Percentiles rank a stretch among this genome's conserved stretches.
Evolutionary conservation across 495 filamentous ascomycete genomes (phyloP).

Genomic region (Aspergillus asperescens): DNA sequence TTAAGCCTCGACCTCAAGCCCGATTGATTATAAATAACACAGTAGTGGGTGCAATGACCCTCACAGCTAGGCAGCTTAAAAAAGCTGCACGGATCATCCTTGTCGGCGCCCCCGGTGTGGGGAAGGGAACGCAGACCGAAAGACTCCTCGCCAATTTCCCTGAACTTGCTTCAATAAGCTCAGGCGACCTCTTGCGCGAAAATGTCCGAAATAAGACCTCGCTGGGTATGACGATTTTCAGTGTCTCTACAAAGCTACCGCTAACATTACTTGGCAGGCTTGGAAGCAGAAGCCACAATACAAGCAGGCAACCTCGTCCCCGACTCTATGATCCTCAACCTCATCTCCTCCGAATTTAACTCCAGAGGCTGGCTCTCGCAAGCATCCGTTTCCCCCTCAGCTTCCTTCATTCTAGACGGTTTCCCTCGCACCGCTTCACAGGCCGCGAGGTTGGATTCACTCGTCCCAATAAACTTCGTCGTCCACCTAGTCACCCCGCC

Average conservation of each 20-base stretch:
- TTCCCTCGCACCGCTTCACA: slow-evolving; percentile 87
- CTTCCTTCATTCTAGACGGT: slow-evolving; percentile 92
- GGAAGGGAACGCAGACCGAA: slow-evolving; percentile 94
- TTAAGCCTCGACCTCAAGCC: neutral
- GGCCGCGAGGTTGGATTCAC: slow-evolving; percentile 65
- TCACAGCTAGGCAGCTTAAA: slow-evolving; percentile 50
- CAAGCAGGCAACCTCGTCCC: slow-evolving; percentile 77
- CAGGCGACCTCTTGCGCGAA: slow-evolving; percentile 83
- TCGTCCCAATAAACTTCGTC: slow-evolving; percentile 89
- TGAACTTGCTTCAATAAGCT: slow-evolving; percentile 85
- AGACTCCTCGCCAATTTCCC: slow-evolving; percentile 80
- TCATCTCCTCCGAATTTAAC: slow-evolving; percentile 83
- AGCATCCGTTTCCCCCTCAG: slow-evolving; percentile 59
- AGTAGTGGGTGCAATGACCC: slow-evolving; percentile 17
- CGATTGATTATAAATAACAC: neutral
- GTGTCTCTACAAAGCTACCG: neutral
- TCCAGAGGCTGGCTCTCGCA: slow-evolving; percentile 71
- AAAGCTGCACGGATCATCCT: slow-evolving; percentile 90
- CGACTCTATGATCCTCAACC: slow-evolving; percentile 83
- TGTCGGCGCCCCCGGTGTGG: slow-evolving; percentile 84
- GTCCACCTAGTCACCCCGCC: slow-evolving; percentile 51
- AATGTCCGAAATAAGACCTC: slow-evolving; percentile 86
- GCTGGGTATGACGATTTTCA: slow-evolving; percentile 55
- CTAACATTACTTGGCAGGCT: slow-evolving; percentile 48
- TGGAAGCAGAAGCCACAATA: slow-evolving; percentile 84